Percentiles rank a stretch among this genome's conserved stretches.
Conservation (phyloP, 1,284 basidiomycete genomes). For the Sporisorium iseilematis-ciliati region DNA sequence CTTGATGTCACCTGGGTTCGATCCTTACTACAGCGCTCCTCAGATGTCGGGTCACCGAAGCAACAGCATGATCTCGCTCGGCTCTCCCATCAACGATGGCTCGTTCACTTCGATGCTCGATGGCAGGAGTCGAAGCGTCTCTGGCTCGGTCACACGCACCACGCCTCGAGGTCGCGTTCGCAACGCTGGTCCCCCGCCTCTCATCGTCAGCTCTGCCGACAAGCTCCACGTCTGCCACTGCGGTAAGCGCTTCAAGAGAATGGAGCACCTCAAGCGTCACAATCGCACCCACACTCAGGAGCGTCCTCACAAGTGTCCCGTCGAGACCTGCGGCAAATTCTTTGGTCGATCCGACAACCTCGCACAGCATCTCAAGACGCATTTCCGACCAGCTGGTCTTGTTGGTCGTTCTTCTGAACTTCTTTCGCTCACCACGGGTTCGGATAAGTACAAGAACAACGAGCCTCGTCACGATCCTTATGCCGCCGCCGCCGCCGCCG, state of each 20-base stretch:
- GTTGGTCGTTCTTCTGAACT: conserved; percentile 52
- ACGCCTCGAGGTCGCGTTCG: conserved; percentile 46
- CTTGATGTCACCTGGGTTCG: conserved; percentile 47
- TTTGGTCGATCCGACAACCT: conserved; percentile 69
- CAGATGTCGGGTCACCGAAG: conserved; percentile 55
- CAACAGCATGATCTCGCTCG: conserved; percentile 56
- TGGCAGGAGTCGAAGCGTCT: conserved; percentile 37
- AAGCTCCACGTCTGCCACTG: conserved; percentile 68
- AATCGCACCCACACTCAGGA: conserved; percentile 68
- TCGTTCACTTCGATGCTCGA: conserved; percentile 42
- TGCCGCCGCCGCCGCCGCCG: conserved; percentile 56
- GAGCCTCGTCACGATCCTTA: conserved; percentile 63
- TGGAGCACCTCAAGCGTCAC: conserved; percentile 70
- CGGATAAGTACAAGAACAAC: conserved; percentile 38
- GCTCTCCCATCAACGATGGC: conserved; percentile 42
- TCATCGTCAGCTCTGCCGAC: conserved; percentile 67
- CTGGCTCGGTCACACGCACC: conserved; percentile 39
- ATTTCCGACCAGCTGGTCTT: conserved; percentile 60
- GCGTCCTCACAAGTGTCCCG: conserved; percentile 66
- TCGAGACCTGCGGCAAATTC: conserved; percentile 65
- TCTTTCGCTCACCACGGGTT: conserved; percentile 38
- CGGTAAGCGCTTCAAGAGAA: conserved; percentile 68
- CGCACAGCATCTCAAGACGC: conserved; percentile 69
- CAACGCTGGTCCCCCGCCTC: conserved; percentile 59
- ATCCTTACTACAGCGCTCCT: conserved; percentile 53